Percentiles rank a stretch among this genome's conserved stretches.
These are phyloP conservation scores for Aspergillus saccharolyticus DNA, from an alignment of 495 filamentous ascomycete genomes.

Conservation along the genomic window DNA sequence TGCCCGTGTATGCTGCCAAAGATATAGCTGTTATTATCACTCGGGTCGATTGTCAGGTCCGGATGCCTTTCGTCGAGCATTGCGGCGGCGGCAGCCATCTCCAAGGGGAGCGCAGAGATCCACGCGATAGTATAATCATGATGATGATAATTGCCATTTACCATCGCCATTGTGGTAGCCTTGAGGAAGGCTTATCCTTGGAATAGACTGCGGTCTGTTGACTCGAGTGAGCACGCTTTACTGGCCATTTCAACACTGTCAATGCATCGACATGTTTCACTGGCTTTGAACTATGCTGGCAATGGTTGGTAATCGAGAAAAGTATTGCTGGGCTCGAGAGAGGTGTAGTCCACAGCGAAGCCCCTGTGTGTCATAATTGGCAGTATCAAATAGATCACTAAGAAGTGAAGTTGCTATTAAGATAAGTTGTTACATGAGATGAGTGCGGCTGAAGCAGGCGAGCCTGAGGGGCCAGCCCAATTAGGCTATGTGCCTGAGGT, in stretches of 20 bases:
- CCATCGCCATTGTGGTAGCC: background rate
- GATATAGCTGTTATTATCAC: conserved; percentile 29
- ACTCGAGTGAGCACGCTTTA: background rate
- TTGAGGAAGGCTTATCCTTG: background rate
- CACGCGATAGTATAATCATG: conserved; percentile 31
- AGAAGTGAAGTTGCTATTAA: too few relatives aligned
- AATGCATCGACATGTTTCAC: background rate
- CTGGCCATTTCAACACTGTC: background rate
- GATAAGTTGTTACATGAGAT: too few relatives aligned
- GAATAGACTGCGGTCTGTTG: background rate
- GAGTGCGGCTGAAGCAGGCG: background rate
- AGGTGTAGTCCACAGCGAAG: too few relatives aligned
- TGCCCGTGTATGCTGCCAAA: conserved; percentile 27
- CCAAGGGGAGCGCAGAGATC: conserved; percentile 32
- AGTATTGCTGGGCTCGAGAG: too few relatives aligned
- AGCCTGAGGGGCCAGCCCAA: background rate
- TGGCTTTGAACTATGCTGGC: too few relatives aligned
- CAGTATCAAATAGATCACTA: too few relatives aligned
- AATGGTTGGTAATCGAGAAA: too few relatives aligned
- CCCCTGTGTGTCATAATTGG: too few relatives aligned
- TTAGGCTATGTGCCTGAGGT: background rate
- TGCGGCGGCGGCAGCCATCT: conserved; percentile 25
- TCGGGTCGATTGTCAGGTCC: conserved; percentile 7
- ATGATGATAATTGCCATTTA: background rate
- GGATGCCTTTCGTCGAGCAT: conserved; percentile 29